Evolutionary conservation across 148 eudicot species (phyloP).

Genomic region (Diospyros lotus): DNA sequence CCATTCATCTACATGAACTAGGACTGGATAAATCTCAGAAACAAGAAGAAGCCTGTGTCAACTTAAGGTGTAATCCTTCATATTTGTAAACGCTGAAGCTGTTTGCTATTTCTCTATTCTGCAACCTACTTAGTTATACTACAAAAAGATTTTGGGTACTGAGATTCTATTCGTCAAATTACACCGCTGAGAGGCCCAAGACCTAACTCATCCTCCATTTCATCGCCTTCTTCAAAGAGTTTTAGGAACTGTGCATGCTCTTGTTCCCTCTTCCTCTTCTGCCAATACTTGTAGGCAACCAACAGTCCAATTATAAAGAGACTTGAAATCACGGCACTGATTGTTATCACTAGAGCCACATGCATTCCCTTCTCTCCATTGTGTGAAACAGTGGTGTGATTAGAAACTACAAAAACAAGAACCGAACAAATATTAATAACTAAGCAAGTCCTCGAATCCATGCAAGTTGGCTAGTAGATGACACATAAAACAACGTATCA

Average conservation of each 20-base stretch:
- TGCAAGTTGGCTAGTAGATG: too few species aligned
- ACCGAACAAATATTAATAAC: background rate
- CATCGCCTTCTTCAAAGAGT: slow-evolving; percentile 81
- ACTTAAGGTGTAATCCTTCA: too few species aligned
- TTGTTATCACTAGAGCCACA: slow-evolving; percentile 28
- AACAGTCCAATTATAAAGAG: slow-evolving; percentile 34
- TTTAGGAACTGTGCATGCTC: slow-evolving; percentile 83
- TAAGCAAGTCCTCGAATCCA: background rate
- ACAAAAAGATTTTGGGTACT: background rate
- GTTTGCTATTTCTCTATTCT: background rate
- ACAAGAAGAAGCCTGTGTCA: too few species aligned
- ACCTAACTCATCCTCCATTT: slow-evolving; percentile 77
- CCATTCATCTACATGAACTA: too few species aligned
- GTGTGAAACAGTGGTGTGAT: slow-evolving; percentile 19
- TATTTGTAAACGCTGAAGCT: background rate
- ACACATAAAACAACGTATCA: too few species aligned
- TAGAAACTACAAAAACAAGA: slow-evolving; percentile 33
- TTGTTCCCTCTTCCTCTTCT: slow-evolving; percentile 62
- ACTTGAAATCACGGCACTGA: slow-evolving; percentile 33
- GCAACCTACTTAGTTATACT: background rate
- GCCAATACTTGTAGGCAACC: slow-evolving; percentile 60
- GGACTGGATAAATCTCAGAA: too few species aligned
- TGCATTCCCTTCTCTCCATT: slow-evolving; percentile 27
- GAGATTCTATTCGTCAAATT: slow-evolving; percentile 11
- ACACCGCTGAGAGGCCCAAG: slow-evolving; percentile 48